phyloP scores from a whole-genome alignment of 2,329 filamentous ascomycete species.

The Verticillium klebahnii region DNA sequence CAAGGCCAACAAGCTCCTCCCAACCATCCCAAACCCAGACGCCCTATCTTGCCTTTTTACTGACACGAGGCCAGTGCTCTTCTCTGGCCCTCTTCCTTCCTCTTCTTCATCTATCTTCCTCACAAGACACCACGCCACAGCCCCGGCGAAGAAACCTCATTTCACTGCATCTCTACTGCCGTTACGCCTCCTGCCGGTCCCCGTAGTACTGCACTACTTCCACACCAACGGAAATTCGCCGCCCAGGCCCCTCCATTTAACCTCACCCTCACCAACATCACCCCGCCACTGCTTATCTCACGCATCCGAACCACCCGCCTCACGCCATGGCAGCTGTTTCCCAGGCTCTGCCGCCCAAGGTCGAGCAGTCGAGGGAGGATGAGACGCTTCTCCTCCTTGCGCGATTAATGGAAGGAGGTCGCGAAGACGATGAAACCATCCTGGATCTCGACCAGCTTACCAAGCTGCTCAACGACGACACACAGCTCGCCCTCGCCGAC shows the following conservation, averaged over 20 bases:
- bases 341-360: slow-evolving; percentile 22
- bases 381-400: slow-evolving; percentile 76
- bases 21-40: background rate
- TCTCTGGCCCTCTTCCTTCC: background rate
- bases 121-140: background rate
- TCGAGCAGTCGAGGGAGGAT: slow-evolving; percentile 43
- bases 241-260: slow-evolving; percentile 6
- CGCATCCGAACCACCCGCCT: background rate
- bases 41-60: background rate
- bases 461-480: slow-evolving; percentile 54
- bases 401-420: slow-evolving; percentile 83
- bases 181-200: slow-evolving; percentile 6
- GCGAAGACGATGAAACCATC: slow-evolving; percentile 71
- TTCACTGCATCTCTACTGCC: slow-evolving; percentile 3
- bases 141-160: background rate
- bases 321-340: slow-evolving; percentile 27
- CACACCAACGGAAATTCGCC: slow-evolving; percentile 9
- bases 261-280: background rate
- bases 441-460: slow-evolving; percentile 54
- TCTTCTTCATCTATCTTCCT: background rate
- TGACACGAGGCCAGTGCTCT: background rate
- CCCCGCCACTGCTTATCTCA: slow-evolving; percentile 5
- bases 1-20: background rate
- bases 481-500: slow-evolving; percentile 28
- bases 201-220: slow-evolving; percentile 9